phyloP scores from a whole-genome alignment of 2,329 filamentous ascomycete genomes.

The Curvularia spicifera region DNA sequence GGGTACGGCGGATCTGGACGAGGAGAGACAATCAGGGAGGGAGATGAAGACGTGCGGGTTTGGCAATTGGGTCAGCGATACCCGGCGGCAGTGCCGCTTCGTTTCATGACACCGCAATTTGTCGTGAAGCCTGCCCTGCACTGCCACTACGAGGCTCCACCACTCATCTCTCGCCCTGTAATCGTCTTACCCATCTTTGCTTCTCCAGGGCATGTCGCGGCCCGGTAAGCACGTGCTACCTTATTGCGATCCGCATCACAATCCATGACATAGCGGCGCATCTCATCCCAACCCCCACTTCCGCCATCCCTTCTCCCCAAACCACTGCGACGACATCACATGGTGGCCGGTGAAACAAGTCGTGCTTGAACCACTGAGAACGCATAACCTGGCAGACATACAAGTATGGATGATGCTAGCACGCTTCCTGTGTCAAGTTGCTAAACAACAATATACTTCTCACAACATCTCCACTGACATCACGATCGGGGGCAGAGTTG shows the following conservation, averaged over 20 bases:
- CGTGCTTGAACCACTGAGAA: background rate
- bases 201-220: constrained; percentile 1
- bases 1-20: background rate
- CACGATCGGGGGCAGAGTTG: background rate
- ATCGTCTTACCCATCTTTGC: constrained; percentile 2
- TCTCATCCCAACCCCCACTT: background rate
- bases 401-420: background rate
- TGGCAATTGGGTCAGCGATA: constrained; percentile 20
- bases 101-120: constrained; percentile 37
- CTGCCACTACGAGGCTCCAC: constrained; percentile 20
- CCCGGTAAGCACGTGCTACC: background rate
- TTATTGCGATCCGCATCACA: constrained; percentile 9
- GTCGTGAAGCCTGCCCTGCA: constrained; percentile 23
- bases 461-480: background rate
- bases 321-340: background rate
- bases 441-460: background rate
- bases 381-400: background rate
- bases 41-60: constrained; percentile 26
- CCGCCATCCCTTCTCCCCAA: background rate
- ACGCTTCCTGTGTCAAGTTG: background rate
- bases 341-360: constrained; percentile 1
- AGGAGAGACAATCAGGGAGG: constrained; percentile 15
- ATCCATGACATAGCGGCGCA: background rate
- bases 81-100: constrained; percentile 20
- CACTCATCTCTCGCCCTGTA: constrained; percentile 11